Percentiles rank a stretch among this genome's conserved stretches.
These are phyloP conservation scores for Exidia glandulosa DNA, from an alignment of 768 basidiomycete species.

Conservation along the genomic window DNA sequence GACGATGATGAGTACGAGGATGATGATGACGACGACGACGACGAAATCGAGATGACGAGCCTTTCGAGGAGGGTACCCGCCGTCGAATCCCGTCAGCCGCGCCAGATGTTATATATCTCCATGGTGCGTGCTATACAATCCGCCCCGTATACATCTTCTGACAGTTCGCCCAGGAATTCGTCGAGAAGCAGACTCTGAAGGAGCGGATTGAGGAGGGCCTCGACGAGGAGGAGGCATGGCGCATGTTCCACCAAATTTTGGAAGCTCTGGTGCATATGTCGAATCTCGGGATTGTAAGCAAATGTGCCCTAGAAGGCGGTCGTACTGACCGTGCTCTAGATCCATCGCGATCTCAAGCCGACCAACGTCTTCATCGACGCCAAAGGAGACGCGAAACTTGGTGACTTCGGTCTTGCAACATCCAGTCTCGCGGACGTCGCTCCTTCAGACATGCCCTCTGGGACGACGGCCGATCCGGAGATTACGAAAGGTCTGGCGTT, in stretches of 20 bases:
- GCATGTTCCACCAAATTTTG: constrained; percentile 78
- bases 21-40: constrained; percentile 11
- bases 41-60: constrained; percentile 15
- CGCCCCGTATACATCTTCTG: constrained; percentile 4
- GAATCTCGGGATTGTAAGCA: constrained; percentile 65
- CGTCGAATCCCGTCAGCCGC: constrained; percentile 7
- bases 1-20: constrained; percentile 34
- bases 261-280: constrained; percentile 89
- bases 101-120: constrained; percentile 78
- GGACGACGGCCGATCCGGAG: constrained; percentile 38
- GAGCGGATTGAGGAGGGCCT: constrained; percentile 80
- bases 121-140: constrained; percentile 45
- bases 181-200: constrained; percentile 80
- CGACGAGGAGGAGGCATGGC: constrained; percentile 78
- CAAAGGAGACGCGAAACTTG: constrained; percentile 82
- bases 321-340: constrained; percentile 1
- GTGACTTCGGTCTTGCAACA: constrained; percentile 88
- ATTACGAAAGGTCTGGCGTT: constrained; percentile 57
- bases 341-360: constrained; percentile 69
- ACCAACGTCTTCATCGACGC: constrained; percentile 91
- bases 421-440: constrained; percentile 72
- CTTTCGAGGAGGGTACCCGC: background rate
- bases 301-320: background rate
- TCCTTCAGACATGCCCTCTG: constrained; percentile 46
- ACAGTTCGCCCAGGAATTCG: constrained; percentile 53